Percentiles rank a stretch among this genome's conserved stretches.
Conservation (phyloP, 495 filamentous ascomycete genomes). For the Hypoxylon cercidicola region DNA sequence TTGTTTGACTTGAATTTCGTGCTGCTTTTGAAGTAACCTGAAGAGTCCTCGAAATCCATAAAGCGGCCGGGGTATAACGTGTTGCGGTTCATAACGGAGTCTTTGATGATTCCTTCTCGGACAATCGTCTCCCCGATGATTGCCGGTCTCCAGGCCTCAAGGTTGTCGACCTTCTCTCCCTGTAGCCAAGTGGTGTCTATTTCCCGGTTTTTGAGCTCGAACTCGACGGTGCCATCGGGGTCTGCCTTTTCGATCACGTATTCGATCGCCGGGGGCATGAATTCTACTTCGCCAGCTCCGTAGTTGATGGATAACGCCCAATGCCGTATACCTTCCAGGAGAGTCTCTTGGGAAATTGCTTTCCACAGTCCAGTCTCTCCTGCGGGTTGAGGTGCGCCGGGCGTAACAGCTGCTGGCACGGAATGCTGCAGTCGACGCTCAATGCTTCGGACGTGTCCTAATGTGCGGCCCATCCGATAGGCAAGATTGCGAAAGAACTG, state of each 20-base stretch:
- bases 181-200: too few species aligned
- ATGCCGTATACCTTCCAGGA: slow-evolving; percentile 13
- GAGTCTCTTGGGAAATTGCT: slow-evolving; percentile 25
- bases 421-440: slow-evolving; percentile 32
- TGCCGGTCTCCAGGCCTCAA: too few species aligned
- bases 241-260: slow-evolving; percentile 36
- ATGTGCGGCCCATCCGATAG: slow-evolving; percentile 43
- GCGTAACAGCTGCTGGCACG: not conserved
- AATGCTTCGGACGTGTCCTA: slow-evolving; percentile 36
- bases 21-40: slow-evolving; percentile 17
- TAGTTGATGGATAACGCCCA: slow-evolving; percentile 34
- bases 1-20: slow-evolving; percentile 14
- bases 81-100: slow-evolving; percentile 45
- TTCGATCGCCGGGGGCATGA: slow-evolving; percentile 30
- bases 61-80: slow-evolving; percentile 41
- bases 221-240: not conserved
- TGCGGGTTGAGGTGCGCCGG: not conserved
- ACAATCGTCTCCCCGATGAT: slow-evolving; percentile 17
- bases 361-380: slow-evolving; percentile 24
- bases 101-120: slow-evolving; percentile 45
- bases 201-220: not conserved
- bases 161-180: too few species aligned
- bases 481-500: slow-evolving; percentile 48
- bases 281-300: slow-evolving; percentile 34
- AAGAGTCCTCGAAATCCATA: slow-evolving; percentile 31